Conservation (phyloP, 2,329 filamentous ascomycete species). For the Phialocephala sp. region DNA sequence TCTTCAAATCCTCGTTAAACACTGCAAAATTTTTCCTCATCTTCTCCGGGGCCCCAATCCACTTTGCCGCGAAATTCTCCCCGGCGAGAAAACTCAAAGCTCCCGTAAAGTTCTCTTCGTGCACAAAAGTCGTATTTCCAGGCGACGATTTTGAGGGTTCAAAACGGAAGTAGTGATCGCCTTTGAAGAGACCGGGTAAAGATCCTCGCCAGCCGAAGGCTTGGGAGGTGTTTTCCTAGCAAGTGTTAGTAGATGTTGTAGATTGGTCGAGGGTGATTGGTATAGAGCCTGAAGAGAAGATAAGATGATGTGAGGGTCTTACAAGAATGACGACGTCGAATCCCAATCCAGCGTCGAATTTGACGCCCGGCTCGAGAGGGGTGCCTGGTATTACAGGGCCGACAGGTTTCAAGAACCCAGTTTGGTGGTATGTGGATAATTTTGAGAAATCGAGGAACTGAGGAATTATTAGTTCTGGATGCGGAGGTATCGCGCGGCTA, state of each 20-base stretch:
- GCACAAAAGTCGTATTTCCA: slow-evolving; percentile 11
- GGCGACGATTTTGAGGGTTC: slow-evolving; percentile 1
- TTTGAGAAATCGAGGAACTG: slow-evolving; percentile 17
- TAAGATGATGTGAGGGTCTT: slow-evolving; percentile 4
- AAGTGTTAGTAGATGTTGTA: background rate
- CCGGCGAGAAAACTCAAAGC: slow-evolving; percentile 1
- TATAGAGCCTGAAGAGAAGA: background rate
- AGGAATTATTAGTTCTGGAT: background rate
- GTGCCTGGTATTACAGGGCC: background rate
- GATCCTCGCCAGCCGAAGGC: slow-evolving; percentile 13
- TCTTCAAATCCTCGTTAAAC: slow-evolving; percentile 17
- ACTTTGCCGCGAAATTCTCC: background rate
- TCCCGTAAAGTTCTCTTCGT: slow-evolving; percentile 12
- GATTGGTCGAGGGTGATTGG: background rate
- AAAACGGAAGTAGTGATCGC: slow-evolving; percentile 16
- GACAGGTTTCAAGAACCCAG: background rate
- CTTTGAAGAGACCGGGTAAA: slow-evolving; percentile 7
- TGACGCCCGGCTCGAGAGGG: slow-evolving; percentile 3
- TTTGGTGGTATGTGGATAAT: slow-evolving; percentile 6
- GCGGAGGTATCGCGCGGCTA: too few relatives aligned
- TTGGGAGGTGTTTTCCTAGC: slow-evolving; percentile 14
- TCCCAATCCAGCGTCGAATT: slow-evolving; percentile 1
- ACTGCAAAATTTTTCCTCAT: background rate
- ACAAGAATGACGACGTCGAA: background rate
- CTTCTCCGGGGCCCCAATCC: slow-evolving; percentile 1